Evolutionary conservation across 495 filamentous ascomycete genomes (phyloP), one percentile per base, ranked within the genome.

Genomic region (Lasiosphaeria miniovina): DNA sequence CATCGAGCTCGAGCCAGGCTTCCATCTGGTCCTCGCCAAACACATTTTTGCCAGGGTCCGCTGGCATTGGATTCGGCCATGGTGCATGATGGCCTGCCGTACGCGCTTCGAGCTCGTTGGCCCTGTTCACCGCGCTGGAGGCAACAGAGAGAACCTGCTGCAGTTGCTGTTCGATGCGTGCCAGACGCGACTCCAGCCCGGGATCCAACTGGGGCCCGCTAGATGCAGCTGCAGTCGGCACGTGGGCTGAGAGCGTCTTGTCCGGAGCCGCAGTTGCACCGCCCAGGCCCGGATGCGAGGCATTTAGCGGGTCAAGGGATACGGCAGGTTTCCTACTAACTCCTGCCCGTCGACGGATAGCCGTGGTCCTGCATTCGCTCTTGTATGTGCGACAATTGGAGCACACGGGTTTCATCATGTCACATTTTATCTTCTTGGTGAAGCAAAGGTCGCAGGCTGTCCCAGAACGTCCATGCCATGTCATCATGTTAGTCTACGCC

Each of bases 401-500:
- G 58, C 71, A 73, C 4, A 60, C 54, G 8, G 71, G 69, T 54
- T 67, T 73, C 33, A 71, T 36, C 65, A 65, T 69, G 54, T 73
- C 70, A 59, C 70, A 73, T 41, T 63, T 69, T 17, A 73, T 69
- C 54, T 73, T 73, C 52, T 71, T 73, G 65, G 65, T 66, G 40
- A 71, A 71, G 62, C 70, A 73, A 3, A 70, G 67, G 51, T 73
- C 70, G 49, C 70, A 67, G 36, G 65, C 65, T 63, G 34, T 32
- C 12, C 8, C 6, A 14, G 7, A 24, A 24, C 24, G 24, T 24
- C 24, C 24, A 24, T 24, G 24, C 24, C 24, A 24, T 24, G 24
- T 46, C 11, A 46, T 11, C 7, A 41, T 12, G 8, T 41, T 12
- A 41, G 38, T 1, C 12, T 8, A 12, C 12, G 38, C 7, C 38